Base-by-base conservation (phyloP, 2,329 filamentous ascomycete species). In the Xylariaceae sp. region DNA sequence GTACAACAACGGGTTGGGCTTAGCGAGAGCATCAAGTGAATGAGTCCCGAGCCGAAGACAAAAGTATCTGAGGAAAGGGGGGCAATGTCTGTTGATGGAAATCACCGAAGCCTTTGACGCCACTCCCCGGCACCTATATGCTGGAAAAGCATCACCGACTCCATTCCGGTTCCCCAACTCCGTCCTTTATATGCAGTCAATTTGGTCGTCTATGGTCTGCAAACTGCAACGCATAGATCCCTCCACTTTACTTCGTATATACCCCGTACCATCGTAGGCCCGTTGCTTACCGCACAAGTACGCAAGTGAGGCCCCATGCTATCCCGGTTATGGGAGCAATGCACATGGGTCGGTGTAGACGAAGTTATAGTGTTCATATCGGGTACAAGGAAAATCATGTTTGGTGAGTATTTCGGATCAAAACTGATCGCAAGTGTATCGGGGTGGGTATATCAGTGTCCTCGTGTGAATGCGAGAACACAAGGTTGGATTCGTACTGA, bases 381-480 rank as follows among this genome's bases (percentile, higher is more conserved):
- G 41, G 52, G 64, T 63, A 59, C 57, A 63, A 67, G 60, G 56
- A 62, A 65, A 69, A 52, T 60, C 54, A 52, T 65, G 32, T 57
- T 59, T 40, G 26, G 52, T 40, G 52, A 48, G 55, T 56, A 5
- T 42, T 51, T 61, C 48, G 50, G 56, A 61, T 63, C 60, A 51
- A 56, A 45, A 44, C 50, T 26, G 52, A 58, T 54, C 55, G 41
- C 57, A 55, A 58, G 60, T 55, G 54, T 57, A 48, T 62, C 56
- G 57, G 58, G 47, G 54, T 48, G 16, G 54, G 55, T 57, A 55
- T 59, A 47, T 63, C 53, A 52, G 20, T 42, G 23, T 50, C 56
- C 57, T 56, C 50, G 52, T 51, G 47, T 53, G 53, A 43, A 59
- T 50, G 56, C 48, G 48, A 59, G 53, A 52, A 52, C 48, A 50